These are phyloP conservation scores for Cytospora schulzeri DNA, from an alignment of 2,329 filamentous ascomycete species.

Conservation along the genomic window DNA sequence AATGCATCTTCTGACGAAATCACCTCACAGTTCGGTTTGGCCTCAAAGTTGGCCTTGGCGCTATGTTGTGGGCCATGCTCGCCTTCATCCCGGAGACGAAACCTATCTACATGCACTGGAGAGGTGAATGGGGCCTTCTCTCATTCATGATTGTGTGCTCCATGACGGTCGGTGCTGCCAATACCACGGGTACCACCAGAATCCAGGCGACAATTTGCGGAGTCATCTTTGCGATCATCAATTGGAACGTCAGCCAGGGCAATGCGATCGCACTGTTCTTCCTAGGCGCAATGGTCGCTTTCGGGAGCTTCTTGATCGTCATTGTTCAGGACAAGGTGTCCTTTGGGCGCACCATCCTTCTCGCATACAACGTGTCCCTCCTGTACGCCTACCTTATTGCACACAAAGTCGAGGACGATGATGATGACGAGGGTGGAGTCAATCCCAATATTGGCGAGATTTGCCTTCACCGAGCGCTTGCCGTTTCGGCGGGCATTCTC, in stretches of 20 bases:
- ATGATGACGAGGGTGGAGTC: conserved; percentile 85
- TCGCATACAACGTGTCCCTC: conserved; percentile 94
- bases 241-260: conserved; percentile 76
- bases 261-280: conserved; percentile 77
- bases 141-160: conserved; percentile 98
- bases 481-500: conserved; percentile 82
- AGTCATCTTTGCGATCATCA: conserved; percentile 70
- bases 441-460: conserved; percentile 87
- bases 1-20: conserved; percentile 31
- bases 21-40: conserved; percentile 66
- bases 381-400: conserved; percentile 92
- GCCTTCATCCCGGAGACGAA: conserved; percentile 80
- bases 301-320: conserved; percentile 89
- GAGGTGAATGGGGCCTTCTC: conserved; percentile 93
- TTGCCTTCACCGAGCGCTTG: conserved; percentile 80
- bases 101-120: conserved; percentile 81
- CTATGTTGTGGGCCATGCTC: conserved; percentile 84
- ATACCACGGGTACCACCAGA: conserved; percentile 85
- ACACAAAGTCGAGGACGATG: conserved; percentile 75
- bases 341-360: conserved; percentile 87
- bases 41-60: conserved; percentile 90
- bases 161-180: conserved; percentile 95
- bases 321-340: conserved; percentile 81
- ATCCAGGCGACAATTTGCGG: conserved; percentile 87
- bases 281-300: conserved; percentile 78